These are phyloP conservation scores for Cladosporium oxysporum DNA, from an alignment of 2,329 filamentous ascomycete genomes.

Conservation along the genomic window DNA sequence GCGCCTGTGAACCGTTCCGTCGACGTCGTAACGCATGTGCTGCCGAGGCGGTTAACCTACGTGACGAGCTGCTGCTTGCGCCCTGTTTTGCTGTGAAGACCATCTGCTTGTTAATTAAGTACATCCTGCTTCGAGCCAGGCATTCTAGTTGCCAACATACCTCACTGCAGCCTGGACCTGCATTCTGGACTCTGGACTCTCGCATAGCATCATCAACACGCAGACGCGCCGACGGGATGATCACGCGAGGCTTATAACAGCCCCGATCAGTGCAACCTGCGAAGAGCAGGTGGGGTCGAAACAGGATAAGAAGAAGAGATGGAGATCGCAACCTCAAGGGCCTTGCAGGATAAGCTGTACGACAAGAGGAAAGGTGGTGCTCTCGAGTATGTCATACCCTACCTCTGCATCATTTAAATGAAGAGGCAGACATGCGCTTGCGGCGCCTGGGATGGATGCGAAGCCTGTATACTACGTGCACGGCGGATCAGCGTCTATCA, in stretches of 20 bases:
- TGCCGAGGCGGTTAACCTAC: constrained; percentile 5
- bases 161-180: too few relatives aligned
- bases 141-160: too few relatives aligned
- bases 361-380: constrained; percentile 97
- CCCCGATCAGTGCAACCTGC: constrained; percentile 14
- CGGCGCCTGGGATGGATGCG: neutral
- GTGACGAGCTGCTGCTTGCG: constrained; percentile 4
- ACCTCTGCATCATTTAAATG: neutral
- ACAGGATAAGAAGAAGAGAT: constrained; percentile 50
- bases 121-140: too few relatives aligned
- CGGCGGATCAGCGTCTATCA: neutral
- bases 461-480: neutral
- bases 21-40: constrained; percentile 8
- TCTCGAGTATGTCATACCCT: constrained; percentile 70
- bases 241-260: constrained; percentile 16
- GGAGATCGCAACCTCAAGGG: constrained; percentile 86
- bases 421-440: neutral
- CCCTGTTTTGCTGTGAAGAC: neutral
- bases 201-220: neutral
- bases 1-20: neutral
- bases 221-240: constrained; percentile 1
- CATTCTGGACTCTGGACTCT: neutral
- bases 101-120: too few relatives aligned
- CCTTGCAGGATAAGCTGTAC: constrained; percentile 97
- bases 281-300: constrained; percentile 9